phyloP scores from a whole-genome alignment of 2,329 filamentous ascomycete species.

The Parastagonospora nodorum region DNA sequence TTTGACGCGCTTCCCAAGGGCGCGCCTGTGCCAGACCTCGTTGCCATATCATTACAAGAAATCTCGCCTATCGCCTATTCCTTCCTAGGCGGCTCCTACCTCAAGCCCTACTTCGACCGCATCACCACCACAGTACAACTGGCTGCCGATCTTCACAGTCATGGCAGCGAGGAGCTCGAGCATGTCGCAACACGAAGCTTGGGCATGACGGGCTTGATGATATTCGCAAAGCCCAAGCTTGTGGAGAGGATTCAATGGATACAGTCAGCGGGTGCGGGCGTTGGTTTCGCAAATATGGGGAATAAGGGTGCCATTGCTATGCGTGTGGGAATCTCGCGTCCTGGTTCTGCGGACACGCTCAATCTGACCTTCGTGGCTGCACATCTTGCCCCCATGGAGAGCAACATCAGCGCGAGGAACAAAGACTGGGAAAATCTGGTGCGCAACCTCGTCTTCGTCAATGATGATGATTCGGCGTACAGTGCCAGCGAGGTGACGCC shows the following conservation, averaged over 20 bases:
- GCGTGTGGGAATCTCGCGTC: slow-evolving; percentile 64
- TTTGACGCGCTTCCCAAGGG: slow-evolving; percentile 46
- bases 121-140: slow-evolving; percentile 74
- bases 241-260: slow-evolving; percentile 65
- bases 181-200: slow-evolving; percentile 74
- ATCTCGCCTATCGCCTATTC: slow-evolving; percentile 81
- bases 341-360: slow-evolving; percentile 52
- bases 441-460: slow-evolving; percentile 74
- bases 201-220: slow-evolving; percentile 87
- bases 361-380: slow-evolving; percentile 85
- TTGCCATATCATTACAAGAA: slow-evolving; percentile 80
- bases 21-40: slow-evolving; percentile 65
- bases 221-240: slow-evolving; percentile 72
- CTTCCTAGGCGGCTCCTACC: slow-evolving; percentile 82
- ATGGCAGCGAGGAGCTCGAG: slow-evolving; percentile 62
- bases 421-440: slow-evolving; percentile 88
- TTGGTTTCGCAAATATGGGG: slow-evolving; percentile 86
- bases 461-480: slow-evolving; percentile 35
- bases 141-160: slow-evolving; percentile 60
- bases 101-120: slow-evolving; percentile 75
- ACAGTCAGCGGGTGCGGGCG: slow-evolving; percentile 81
- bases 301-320: slow-evolving; percentile 93
- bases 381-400: slow-evolving; percentile 88
- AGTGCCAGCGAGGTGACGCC: slow-evolving; percentile 40
- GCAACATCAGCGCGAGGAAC: slow-evolving; percentile 75